Conservation (phyloP, 2,329 filamentous ascomycete genomes). For the Talaromyces sp. region DNA sequence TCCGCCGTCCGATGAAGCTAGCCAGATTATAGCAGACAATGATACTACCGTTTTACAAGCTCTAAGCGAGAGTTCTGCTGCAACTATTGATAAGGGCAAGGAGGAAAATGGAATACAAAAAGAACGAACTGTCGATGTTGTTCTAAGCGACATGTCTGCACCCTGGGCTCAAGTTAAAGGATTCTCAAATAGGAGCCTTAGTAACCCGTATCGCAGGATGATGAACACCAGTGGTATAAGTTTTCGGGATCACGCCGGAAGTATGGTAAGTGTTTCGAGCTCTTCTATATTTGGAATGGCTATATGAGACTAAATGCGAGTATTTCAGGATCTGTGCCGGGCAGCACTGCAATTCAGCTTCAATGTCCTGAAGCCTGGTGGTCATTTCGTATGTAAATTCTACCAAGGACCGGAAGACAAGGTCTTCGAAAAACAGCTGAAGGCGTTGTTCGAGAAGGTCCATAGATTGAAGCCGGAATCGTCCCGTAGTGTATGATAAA, state of each 20-base stretch:
- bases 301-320: neutral
- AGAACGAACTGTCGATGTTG: constrained; percentile 72
- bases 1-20: neutral
- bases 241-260: constrained; percentile 84
- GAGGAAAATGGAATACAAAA: constrained; percentile 11
- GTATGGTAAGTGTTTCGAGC: constrained; percentile 65
- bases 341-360: constrained; percentile 80
- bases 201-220: constrained; percentile 95
- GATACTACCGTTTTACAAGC: constrained; percentile 25
- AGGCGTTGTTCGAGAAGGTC: constrained; percentile 72
- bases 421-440: constrained; percentile 67
- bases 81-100: neutral
- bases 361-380: constrained; percentile 74
- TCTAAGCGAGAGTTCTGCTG: neutral
- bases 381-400: constrained; percentile 96
- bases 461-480: constrained; percentile 85
- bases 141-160: constrained; percentile 98
- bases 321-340: constrained; percentile 72
- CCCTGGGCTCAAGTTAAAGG: constrained; percentile 80
- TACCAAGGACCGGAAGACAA: constrained; percentile 89
- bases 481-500: constrained; percentile 67
- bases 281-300: neutral
- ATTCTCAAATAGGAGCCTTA: constrained; percentile 82
- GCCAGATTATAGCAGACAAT: neutral
- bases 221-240: constrained; percentile 93